Evolutionary conservation across 2,329 filamentous ascomycete species (phyloP).

Genomic region (Botrytis squamosa): DNA sequence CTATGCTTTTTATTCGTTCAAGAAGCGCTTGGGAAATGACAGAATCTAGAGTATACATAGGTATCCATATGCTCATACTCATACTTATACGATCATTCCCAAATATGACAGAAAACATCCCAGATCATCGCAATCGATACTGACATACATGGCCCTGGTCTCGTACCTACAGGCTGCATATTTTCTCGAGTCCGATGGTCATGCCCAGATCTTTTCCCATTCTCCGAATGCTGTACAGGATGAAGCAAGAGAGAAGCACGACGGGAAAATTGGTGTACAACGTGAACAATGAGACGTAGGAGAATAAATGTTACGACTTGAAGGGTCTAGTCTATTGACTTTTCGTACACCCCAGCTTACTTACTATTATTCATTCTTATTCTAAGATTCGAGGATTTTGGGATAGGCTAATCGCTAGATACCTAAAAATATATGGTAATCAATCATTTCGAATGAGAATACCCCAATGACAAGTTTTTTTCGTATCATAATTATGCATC

Average conservation of each 20-base stretch:
- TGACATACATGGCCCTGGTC: slow-evolving; percentile 4
- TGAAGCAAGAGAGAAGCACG: slow-evolving; percentile 7
- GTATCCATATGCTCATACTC: neutral
- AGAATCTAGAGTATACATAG: neutral
- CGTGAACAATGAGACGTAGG: neutral
- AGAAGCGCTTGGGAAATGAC: slow-evolving; percentile 17
- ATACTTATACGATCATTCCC: neutral
- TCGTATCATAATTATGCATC: neutral
- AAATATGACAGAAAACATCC: neutral
- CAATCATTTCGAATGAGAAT: neutral
- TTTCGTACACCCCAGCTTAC: neutral
- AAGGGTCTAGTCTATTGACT: slow-evolving; percentile 5
- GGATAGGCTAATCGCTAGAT: neutral
- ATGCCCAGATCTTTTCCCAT: slow-evolving; percentile 1
- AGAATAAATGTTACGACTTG: neutral
- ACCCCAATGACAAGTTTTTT: neutral
- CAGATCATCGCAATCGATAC: neutral
- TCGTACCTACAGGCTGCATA: slow-evolving; percentile 16
- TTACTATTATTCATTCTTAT: neutral
- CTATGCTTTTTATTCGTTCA: neutral
- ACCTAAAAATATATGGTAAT: neutral
- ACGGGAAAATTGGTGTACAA: slow-evolving; percentile 4
- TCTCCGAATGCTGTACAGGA: slow-evolving; percentile 14
- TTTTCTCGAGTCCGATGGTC: slow-evolving; percentile 18
- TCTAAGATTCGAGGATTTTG: neutral